Conservation (phyloP, 116 monocot genomes). For the Trichopus zeylanicus region DNA sequence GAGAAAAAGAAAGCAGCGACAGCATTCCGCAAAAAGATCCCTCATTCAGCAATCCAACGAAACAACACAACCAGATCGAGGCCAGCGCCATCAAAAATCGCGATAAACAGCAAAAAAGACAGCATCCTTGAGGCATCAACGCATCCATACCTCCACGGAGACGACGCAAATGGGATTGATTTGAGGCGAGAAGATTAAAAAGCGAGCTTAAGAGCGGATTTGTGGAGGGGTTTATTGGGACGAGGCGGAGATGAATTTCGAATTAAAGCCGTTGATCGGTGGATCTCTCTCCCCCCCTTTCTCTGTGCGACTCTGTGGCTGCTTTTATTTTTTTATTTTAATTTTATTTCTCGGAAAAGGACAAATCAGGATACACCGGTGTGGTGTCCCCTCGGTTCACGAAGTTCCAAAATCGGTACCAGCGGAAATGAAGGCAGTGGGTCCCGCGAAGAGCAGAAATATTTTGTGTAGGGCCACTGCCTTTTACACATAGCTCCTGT, state of each 20-base stretch:
- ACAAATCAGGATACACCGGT: not conserved
- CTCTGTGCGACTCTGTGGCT: not conserved
- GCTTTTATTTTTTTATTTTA: not conserved
- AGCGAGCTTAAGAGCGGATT: not conserved
- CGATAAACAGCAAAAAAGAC: not conserved
- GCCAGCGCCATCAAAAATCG: not conserved
- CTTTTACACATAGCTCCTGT: no score
- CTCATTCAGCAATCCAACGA: not conserved
- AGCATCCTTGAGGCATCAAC: not conserved
- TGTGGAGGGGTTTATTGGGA: not conserved
- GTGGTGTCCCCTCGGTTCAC: not conserved
- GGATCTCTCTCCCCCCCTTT: not conserved
- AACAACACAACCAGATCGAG: not conserved
- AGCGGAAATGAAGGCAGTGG: not conserved
- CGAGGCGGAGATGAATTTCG: not conserved
- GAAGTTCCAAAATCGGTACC: not conserved
- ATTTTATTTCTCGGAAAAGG: not conserved
- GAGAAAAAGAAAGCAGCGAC: not conserved
- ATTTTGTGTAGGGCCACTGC: no score
- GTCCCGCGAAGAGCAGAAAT: no score
- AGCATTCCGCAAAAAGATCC: not conserved
- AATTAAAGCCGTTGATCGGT: constrained; percentile 7
- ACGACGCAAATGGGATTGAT: not conserved
- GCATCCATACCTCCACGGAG: not conserved
- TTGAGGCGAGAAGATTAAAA: not conserved